Percentiles rank a stretch among this genome's conserved stretches.
phyloP scores from a whole-genome alignment of 176 grass and related monocot species.

The Aegilops sharonensis region DNA sequence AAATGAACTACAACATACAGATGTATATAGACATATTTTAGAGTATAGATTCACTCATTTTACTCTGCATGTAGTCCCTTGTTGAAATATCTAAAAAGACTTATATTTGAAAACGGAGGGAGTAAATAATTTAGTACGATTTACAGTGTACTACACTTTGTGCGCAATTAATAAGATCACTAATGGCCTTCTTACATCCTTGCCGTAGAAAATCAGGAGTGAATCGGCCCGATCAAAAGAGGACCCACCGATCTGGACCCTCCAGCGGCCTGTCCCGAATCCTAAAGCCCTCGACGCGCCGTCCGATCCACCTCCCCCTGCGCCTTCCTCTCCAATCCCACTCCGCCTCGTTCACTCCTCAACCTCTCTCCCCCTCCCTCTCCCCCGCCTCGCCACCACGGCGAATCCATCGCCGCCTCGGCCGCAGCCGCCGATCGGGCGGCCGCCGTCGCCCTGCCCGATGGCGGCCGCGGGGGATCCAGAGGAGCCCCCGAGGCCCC shows the following conservation, averaged over 20 bases:
- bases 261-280: constrained; percentile 9
- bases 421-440: constrained; percentile 24
- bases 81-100: too few species aligned
- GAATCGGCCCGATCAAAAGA: background rate
- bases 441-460: constrained; percentile 33
- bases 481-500: background rate
- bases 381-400: constrained; percentile 34
- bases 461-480: constrained; percentile 8
- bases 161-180: too few species aligned
- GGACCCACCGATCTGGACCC: background rate
- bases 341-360: background rate
- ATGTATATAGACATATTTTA: too few species aligned
- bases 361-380: background rate
- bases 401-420: constrained; percentile 41
- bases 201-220: background rate
- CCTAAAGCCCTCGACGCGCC: constrained; percentile 6
- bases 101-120: too few species aligned
- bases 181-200: too few species aligned
- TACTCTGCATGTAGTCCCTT: too few species aligned
- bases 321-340: constrained; percentile 1
- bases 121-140: too few species aligned
- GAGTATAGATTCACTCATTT: too few species aligned
- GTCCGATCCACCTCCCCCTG: constrained; percentile 12
- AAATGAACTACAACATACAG: too few species aligned
- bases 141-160: too few species aligned